A percentile compares a stretch with the other conserved stretches of the same genome.
These are phyloP conservation scores for Prunus yedoensis DNA, from an alignment of 331 rosid genomes.

Conservation along the genomic window DNA sequence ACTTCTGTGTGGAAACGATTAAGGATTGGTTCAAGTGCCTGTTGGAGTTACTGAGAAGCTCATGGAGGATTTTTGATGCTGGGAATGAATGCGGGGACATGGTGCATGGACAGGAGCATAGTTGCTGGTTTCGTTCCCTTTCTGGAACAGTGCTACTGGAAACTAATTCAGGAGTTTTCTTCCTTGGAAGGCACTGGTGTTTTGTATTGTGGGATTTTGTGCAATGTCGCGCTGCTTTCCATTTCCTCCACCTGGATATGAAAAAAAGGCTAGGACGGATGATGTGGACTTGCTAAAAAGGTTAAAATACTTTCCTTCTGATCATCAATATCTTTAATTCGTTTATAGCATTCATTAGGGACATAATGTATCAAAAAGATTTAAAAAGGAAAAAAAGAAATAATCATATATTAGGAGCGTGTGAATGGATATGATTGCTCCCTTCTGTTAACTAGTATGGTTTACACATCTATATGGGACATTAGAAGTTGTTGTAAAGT, in stretches of 20 bases:
- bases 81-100: slow-evolving; percentile 89
- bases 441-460: slow-evolving; percentile 11
- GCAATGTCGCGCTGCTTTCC: slow-evolving; percentile 99
- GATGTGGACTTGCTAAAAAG: slow-evolving; percentile 65
- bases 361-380: neutral
- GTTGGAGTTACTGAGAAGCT: slow-evolving; percentile 30
- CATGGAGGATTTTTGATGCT: slow-evolving; percentile 49
- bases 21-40: slow-evolving; percentile 14
- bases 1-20: neutral
- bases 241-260: slow-evolving; percentile 92
- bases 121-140: slow-evolving; percentile 81
- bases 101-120: slow-evolving; percentile 99
- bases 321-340: slow-evolving; percentile 26
- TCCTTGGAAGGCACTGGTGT: slow-evolving; percentile 43
- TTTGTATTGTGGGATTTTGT: slow-evolving; percentile 51
- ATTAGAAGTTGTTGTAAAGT: neutral
- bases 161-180: slow-evolving; percentile 49
- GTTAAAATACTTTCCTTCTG: slow-evolving; percentile 46
- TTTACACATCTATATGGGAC: slow-evolving; percentile 8
- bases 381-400: neutral
- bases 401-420: slow-evolving; percentile 8
- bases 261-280: slow-evolving; percentile 66
- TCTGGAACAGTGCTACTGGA: slow-evolving; percentile 57
- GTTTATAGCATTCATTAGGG: slow-evolving; percentile 9
- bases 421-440: slow-evolving; percentile 8